Evolutionary conservation across 1,284 basidiomycete species (phyloP).

Genomic region (Mycena citricolor): DNA sequence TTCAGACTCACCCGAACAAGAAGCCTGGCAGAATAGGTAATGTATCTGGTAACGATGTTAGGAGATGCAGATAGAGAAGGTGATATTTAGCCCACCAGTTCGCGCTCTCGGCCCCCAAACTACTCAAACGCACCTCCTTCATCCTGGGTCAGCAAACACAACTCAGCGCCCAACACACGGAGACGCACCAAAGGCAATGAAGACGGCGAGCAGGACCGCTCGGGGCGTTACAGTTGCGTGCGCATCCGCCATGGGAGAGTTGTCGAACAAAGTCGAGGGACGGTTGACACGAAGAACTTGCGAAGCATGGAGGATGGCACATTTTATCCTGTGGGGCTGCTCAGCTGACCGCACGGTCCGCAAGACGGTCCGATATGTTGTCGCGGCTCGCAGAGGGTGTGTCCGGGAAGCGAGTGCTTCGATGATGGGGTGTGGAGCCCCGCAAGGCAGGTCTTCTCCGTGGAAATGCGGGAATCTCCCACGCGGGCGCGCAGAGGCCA

Average conservation of each 20-base stretch:
- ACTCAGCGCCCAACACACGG: too few relatives aligned
- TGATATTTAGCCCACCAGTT: not conserved
- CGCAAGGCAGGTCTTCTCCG: too few relatives aligned
- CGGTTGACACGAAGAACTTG: not conserved
- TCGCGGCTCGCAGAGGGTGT: too few relatives aligned
- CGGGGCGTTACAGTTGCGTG: constrained; percentile 11
- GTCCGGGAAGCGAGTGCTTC: too few relatives aligned
- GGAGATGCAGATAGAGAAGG: not conserved
- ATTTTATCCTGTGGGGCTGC: too few relatives aligned
- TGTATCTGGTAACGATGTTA: not conserved
- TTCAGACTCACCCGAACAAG: constrained; percentile 20
- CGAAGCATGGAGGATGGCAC: not conserved
- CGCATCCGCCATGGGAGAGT: constrained; percentile 15
- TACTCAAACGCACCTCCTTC: constrained; percentile 14
- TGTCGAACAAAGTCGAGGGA: not conserved
- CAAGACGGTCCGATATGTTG: too few relatives aligned
- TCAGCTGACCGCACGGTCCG: too few relatives aligned
- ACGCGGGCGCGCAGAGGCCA: too few relatives aligned
- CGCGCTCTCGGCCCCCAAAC: not conserved
- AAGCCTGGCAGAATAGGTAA: constrained; percentile 13
- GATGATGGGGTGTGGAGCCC: too few relatives aligned
- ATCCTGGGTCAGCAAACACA: too few relatives aligned
- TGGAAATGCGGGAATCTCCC: too few relatives aligned
- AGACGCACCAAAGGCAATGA: constrained; percentile 27
- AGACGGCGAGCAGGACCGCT: constrained; percentile 15